Base-by-base conservation (phyloP, 306 rosid genomes). In the Vigna radiata region DNA sequence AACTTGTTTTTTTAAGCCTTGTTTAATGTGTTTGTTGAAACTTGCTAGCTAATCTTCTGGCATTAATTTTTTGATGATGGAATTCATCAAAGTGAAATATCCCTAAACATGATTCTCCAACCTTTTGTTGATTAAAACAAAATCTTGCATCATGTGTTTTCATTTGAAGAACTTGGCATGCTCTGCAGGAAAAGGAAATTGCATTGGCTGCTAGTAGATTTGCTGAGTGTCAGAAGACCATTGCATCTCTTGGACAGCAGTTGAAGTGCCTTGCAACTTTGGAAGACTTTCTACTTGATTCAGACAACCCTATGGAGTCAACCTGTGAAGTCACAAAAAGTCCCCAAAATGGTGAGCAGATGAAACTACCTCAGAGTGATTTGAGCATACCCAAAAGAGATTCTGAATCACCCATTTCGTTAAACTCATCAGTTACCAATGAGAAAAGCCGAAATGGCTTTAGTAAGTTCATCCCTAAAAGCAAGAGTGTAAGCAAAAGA, bases 181-280 rank as follows among this genome's bases (percentile, higher is more conserved):
- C 77, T 70, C 54, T 77, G 46, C 91, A 92, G 97, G 97, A 90
- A 70, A 83, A 87, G 77, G 96, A 90, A 75, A 83, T 92, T 41
- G 89, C 87, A 43, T 36, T 86, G 88, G 97, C 97, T 67, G 83
- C 93, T 9, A 72, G 77, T 73, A 90, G 78, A 75, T 87, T 88
- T 73, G 85, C 92, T 0, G 96, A 88, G 83, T 92, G 97, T 79
- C 96, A 90, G 74, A 88, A 87, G 82, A 92, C 97, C 67, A 88
- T 92, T 68, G 93, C 96, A 60, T 88, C 93, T 62, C 92, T 92
- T 76, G 93, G 93, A 44, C 87, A 86, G 72, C 91, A 85, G 72
- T 70, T 92, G 73, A 80, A 75, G 68, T 86, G 92, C 54, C 92
- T 92, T n/a, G 87, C 93, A 58, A 77, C 89, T 29, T 73, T 92